Conservation (phyloP, 2,329 filamentous ascomycete genomes). For the Penicillium sp. region DNA sequence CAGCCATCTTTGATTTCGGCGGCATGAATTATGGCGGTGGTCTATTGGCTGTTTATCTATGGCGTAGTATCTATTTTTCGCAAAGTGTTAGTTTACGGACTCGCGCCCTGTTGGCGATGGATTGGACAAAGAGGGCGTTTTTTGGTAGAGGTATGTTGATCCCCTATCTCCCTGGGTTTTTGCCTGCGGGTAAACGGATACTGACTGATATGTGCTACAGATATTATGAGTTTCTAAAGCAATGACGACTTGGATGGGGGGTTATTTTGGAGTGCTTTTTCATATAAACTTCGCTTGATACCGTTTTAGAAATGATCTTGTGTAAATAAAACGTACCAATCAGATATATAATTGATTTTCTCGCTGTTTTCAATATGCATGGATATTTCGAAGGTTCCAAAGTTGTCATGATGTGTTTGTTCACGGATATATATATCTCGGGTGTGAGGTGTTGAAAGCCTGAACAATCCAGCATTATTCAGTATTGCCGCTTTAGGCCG, state of each 20-base stretch:
- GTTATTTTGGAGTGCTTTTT: neutral
- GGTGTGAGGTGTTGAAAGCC: too few species aligned
- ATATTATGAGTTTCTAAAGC: constrained; percentile 52
- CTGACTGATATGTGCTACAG: constrained; percentile 25
- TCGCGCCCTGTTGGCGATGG: constrained; percentile 86
- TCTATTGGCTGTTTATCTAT: constrained; percentile 88
- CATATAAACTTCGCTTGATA: constrained; percentile 7
- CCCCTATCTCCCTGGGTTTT: neutral
- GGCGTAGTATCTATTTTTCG: constrained; percentile 94
- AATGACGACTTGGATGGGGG: neutral
- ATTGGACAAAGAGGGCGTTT: constrained; percentile 93
- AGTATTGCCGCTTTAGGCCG: too few species aligned
- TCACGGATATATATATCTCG: neutral
- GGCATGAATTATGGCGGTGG: constrained; percentile 78
- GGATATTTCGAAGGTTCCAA: too few species aligned
- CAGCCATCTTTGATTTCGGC: constrained; percentile 86
- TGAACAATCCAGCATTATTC: too few species aligned
- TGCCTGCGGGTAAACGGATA: neutral
- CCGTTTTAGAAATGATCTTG: neutral
- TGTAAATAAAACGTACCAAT: neutral
- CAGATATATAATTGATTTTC: neutral
- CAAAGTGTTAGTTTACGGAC: constrained; percentile 94
- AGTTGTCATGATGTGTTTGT: too few species aligned
- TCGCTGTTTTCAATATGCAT: neutral
- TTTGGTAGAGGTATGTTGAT: constrained; percentile 80